Conservation (phyloP, 306 rosid genomes). For the Castanopsis chinensis region DNA sequence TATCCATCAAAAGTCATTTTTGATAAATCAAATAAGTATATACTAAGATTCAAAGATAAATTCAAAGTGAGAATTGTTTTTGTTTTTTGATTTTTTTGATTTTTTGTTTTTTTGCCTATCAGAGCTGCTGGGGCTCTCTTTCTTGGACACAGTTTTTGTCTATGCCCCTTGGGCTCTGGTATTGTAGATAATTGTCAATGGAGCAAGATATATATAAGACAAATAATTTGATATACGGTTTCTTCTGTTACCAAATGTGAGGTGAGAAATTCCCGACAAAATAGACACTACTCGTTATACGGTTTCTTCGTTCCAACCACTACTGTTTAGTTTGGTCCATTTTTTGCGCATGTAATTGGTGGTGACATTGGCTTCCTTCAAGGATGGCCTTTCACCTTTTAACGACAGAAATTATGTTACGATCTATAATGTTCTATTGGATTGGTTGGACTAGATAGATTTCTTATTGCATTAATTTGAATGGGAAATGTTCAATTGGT, state of each 20-base stretch:
- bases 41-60: not conserved
- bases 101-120: not conserved
- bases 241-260: slow-evolving; percentile 23
- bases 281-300: not conserved
- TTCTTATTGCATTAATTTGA: no score
- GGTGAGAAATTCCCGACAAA: slow-evolving; percentile 18
- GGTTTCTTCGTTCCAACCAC: not conserved
- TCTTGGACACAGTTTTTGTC: not conserved
- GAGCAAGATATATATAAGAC: slow-evolving; percentile 11
- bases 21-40: not conserved
- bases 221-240: not conserved
- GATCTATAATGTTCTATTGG: no score
- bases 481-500: no score
- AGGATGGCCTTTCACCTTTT: not conserved
- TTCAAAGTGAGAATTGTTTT: not conserved
- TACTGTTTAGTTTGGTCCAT: not conserved
- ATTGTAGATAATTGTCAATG: not conserved
- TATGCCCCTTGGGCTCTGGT: slow-evolving; percentile 25
- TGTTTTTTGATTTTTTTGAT: not conserved
- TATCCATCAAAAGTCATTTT: slow-evolving; percentile 32
- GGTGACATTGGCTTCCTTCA: slow-evolving; percentile 24
- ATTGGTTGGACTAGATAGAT: no score
- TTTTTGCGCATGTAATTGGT: not conserved
- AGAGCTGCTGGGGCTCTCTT: not conserved
- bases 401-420: no score